Evolutionary conservation across 2,329 filamentous ascomycete genomes (phyloP).

Genomic region (Xylariaceae sp.): DNA sequence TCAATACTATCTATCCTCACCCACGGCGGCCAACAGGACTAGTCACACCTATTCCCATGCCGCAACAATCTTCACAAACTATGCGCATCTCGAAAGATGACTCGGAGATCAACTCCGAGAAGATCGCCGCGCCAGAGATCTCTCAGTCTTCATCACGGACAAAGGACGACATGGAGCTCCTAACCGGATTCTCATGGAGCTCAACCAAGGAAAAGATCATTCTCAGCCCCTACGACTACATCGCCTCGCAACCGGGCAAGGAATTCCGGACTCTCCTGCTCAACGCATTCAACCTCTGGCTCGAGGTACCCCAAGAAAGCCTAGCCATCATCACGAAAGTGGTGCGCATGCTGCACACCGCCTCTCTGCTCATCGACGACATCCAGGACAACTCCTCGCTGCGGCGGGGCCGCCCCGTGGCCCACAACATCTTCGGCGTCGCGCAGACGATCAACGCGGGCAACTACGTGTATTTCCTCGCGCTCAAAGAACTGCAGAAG

Average conservation of each 20-base stretch:
- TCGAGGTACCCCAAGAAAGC: slow-evolving; percentile 65
- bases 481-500: slow-evolving; percentile 67
- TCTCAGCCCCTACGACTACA: slow-evolving; percentile 74
- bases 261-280: slow-evolving; percentile 79
- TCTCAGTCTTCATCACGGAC: slow-evolving; percentile 35
- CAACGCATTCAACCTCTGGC: slow-evolving; percentile 73
- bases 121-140: slow-evolving; percentile 1
- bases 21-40: slow-evolving; percentile 17
- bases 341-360: slow-evolving; percentile 80
- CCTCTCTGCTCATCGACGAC: slow-evolving; percentile 79
- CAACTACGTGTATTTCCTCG: slow-evolving; percentile 83
- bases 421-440: slow-evolving; percentile 78
- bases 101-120: neutral
- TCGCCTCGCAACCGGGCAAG: slow-evolving; percentile 74
- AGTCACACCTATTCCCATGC: slow-evolving; percentile 15
- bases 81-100: slow-evolving; percentile 5
- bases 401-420: slow-evolving; percentile 73
- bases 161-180: slow-evolving; percentile 51
- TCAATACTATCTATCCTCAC: slow-evolving; percentile 18
- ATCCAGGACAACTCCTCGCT: slow-evolving; percentile 77
- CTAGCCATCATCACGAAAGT: slow-evolving; percentile 73
- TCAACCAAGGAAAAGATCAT: slow-evolving; percentile 73
- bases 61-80: slow-evolving; percentile 4
- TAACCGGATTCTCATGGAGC: slow-evolving; percentile 55
- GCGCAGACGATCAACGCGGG: slow-evolving; percentile 87